These are phyloP conservation scores for Taxawa tesnikishii DNA, from an alignment of 2,329 filamentous ascomycete species.

Conservation along the genomic window DNA sequence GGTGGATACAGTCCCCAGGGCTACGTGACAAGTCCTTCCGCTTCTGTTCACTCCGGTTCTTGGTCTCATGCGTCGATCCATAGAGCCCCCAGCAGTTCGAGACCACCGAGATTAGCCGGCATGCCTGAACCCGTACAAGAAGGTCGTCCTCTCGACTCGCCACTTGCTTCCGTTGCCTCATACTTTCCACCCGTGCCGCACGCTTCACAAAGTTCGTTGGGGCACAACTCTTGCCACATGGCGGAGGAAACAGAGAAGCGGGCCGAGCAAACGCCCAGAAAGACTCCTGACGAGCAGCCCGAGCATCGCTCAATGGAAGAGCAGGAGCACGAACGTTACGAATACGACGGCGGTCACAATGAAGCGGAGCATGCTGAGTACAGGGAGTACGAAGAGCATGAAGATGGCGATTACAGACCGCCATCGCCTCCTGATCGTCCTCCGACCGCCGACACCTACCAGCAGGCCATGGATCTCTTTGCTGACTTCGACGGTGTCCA, in stretches of 20 bases:
- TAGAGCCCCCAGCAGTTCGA: slow-evolving; percentile 25
- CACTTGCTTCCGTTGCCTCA: slow-evolving; percentile 12
- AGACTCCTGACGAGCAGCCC: too few species aligned
- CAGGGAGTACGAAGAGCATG: background rate
- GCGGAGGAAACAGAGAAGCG: too few species aligned
- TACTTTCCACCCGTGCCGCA: slow-evolving; percentile 5
- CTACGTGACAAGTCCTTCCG: slow-evolving; percentile 54
- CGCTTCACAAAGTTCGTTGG: slow-evolving; percentile 8
- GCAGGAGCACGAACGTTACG: slow-evolving; percentile 13
- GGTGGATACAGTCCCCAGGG: slow-evolving; percentile 59
- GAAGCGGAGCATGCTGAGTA: slow-evolving; percentile 4
- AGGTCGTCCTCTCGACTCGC: slow-evolving; percentile 21
- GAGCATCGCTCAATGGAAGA: slow-evolving; percentile 4
- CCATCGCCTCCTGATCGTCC: slow-evolving; percentile 27
- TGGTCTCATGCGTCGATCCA: slow-evolving; percentile 22
- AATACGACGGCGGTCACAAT: too few species aligned
- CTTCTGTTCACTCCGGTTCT: slow-evolving; percentile 43
- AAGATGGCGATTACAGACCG: slow-evolving; percentile 1
- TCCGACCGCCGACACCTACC: slow-evolving; percentile 47
- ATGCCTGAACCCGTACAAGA: slow-evolving; percentile 26
- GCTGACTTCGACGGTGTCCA: slow-evolving; percentile 74
- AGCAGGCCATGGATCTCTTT: slow-evolving; percentile 56
- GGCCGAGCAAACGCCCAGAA: too few species aligned
- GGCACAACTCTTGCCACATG: slow-evolving; percentile 5
- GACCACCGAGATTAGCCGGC: slow-evolving; percentile 24